phyloP scores from a whole-genome alignment of 1,284 basidiomycete genomes.

The Ustilago nuda region DNA sequence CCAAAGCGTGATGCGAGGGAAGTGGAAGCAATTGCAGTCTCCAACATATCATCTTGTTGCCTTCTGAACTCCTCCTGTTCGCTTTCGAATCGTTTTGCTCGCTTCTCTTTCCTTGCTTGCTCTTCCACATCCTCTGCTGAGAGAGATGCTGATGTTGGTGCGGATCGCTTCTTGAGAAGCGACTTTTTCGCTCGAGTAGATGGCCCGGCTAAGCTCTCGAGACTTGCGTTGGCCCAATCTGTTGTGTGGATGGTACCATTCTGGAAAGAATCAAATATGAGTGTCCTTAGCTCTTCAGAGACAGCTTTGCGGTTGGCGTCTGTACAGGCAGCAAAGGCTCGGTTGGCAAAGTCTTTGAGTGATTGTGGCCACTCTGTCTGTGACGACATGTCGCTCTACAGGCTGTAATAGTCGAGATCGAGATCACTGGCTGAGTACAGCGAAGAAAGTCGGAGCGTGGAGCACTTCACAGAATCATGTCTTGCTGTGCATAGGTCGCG shows the following conservation, averaged over 20 bases:
- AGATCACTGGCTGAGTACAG: no score
- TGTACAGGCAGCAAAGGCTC: conserved; percentile 65
- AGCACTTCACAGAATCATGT: no score
- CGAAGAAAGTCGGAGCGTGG: no score
- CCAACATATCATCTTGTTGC: conserved; percentile 49
- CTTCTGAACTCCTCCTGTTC: conserved; percentile 59
- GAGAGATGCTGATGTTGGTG: conserved; percentile 7
- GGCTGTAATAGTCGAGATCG: neutral
- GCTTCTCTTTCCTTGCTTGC: conserved; percentile 60
- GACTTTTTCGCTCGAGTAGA: conserved; percentile 23
- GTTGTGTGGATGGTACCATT: conserved; percentile 85
- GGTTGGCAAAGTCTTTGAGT: conserved; percentile 63
- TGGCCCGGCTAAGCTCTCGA: conserved; percentile 76
- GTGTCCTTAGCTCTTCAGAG: conserved; percentile 70
- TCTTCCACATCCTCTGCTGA: conserved; percentile 47
- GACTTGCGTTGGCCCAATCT: conserved; percentile 84
- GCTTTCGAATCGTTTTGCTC: conserved; percentile 65
- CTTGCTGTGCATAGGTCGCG: no score
- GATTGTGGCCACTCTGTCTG: conserved; percentile 60
- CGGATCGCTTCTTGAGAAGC: conserved; percentile 45
- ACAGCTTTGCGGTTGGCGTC: conserved; percentile 70
- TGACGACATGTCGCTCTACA: conserved; percentile 29
- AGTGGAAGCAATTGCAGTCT: conserved; percentile 54
- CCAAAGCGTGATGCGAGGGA: conserved; percentile 53
- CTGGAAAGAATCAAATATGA: conserved; percentile 70